phyloP scores from a whole-genome alignment of 1,139 yeast species.

The Eremothecium cymbalariae region DNA sequence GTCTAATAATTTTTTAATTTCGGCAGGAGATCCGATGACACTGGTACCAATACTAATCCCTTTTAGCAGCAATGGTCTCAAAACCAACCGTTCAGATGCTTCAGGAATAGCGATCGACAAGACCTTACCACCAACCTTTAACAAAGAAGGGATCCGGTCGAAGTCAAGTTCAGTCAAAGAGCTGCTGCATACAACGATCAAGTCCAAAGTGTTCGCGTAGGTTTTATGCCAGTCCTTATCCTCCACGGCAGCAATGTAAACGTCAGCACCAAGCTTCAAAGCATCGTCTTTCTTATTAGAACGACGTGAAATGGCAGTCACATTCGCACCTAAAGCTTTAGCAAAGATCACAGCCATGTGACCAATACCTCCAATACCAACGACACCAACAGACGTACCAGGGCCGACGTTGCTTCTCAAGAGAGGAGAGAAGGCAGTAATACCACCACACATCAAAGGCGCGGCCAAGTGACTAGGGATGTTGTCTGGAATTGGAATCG shows the following conservation, averaged over 20 bases:
- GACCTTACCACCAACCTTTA: conserved; percentile 41
- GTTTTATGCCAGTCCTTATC: conserved; percentile 35
- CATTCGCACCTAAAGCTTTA: conserved; percentile 51
- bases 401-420: conserved; percentile 38
- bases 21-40: conserved; percentile 44
- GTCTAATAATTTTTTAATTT: conserved; percentile 46
- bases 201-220: conserved; percentile 35
- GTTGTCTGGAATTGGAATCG: conserved; percentile 41
- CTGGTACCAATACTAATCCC: conserved; percentile 42
- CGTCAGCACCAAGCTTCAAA: conserved; percentile 43
- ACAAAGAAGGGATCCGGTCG: conserved; percentile 30
- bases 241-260: conserved; percentile 41
- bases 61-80: conserved; percentile 39
- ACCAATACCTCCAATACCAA: conserved; percentile 57
- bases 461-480: conserved; percentile 38
- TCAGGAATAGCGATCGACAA: conserved; percentile 49
- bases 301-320: conserved; percentile 46
- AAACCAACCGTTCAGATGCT: conserved; percentile 34
- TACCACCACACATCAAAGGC: conserved; percentile 47
- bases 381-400: conserved; percentile 43
- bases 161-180: conserved; percentile 37
- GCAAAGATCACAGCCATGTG: conserved; percentile 51
- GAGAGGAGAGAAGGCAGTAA: conserved; percentile 46
- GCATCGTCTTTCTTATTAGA: conserved; percentile 44
- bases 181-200: conserved; percentile 45